Conservation (phyloP, 2,329 filamentous ascomycete genomes). For the Hypoxylon sp. region DNA sequence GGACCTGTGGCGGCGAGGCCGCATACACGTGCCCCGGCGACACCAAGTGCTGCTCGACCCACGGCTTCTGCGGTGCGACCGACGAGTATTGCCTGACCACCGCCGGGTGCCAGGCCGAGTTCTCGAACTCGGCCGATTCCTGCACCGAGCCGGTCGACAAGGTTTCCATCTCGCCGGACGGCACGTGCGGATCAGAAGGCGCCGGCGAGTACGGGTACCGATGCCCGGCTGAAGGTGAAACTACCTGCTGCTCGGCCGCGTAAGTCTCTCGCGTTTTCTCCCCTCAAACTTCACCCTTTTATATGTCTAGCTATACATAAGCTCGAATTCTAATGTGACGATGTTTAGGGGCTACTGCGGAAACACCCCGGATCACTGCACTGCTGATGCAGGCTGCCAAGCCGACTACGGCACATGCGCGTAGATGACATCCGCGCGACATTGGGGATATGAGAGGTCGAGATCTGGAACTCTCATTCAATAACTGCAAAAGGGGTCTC, state of each 20-base stretch:
- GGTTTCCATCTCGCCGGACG: slow-evolving; percentile 43
- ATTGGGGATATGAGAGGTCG: background rate
- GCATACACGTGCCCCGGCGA: slow-evolving; percentile 44
- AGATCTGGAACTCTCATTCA: background rate
- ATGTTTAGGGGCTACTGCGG: slow-evolving; percentile 44
- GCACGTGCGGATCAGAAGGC: slow-evolving; percentile 42
- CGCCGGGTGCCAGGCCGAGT: slow-evolving; percentile 42
- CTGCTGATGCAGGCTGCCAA: slow-evolving; percentile 41
- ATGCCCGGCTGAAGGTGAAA: slow-evolving; percentile 36
- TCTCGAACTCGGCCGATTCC: slow-evolving; percentile 41
- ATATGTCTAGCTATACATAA: background rate
- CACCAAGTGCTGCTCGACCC: slow-evolving; percentile 43
- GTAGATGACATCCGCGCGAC: background rate
- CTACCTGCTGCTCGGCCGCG: slow-evolving; percentile 43
- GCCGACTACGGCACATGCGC: slow-evolving; percentile 40
- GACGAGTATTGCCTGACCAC: slow-evolving; percentile 44
- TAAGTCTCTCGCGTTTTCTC: slow-evolving; percentile 33
- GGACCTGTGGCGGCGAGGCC: slow-evolving; percentile 41
- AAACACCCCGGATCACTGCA: slow-evolving; percentile 42
- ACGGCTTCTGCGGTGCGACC: slow-evolving; percentile 44
- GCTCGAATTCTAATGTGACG: slow-evolving; percentile 1
- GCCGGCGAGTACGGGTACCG: slow-evolving; percentile 43
- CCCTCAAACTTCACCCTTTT: background rate
- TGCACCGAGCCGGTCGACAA: slow-evolving; percentile 42
- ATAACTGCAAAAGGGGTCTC: background rate